Base-by-base conservation (phyloP, 2,329 filamentous ascomycete genomes). In the Boeremia lycopersici region DNA sequence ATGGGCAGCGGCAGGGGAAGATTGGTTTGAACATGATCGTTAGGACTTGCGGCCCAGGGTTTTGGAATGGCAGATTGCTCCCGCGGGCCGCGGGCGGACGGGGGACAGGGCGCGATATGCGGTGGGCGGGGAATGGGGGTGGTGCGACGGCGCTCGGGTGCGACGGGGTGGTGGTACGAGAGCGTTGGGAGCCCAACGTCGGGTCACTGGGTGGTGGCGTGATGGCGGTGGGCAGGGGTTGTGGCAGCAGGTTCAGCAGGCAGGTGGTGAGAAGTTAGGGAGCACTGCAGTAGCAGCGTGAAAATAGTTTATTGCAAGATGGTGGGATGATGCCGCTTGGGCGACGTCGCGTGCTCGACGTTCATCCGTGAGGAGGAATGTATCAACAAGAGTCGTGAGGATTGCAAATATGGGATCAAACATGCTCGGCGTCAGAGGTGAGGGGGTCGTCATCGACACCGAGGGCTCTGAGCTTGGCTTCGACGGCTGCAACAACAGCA, bases 401-500 rank as follows among this genome's bases (percentile, higher is more conserved):
- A 26, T 41, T 23, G 33, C 26, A 15, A 6, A 44, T 13, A 10
- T 1, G 12, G 6, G 30, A 4, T 62, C 33, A 65, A 15, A 43
- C 53, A 39, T 56, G 59, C 48, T 64, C 60, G 13, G 56, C 45
- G 30, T 54, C 63, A 17, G 63, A 60, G n/a, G 60, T 57, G 4
- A 48, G 53, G 8, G 53, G 56, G 44, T 68, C 70, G 43, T 62
- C 63, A 29, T 68, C 68, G 15, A 73, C 63, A 7, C 61, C 59
- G 6, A 74, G 61, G 2, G 68, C 68, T 52, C 61, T 58, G 19
- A 89, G 73, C 58, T 82, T 86, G 45, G 77, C 80, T 62, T 87
- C 82, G 17, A 89, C 76, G 42, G 77, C 79, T 65, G 79, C 80
- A 48, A 89, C 64, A 6, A 89, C 73, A 10, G 84, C 83, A 0